Conservation (phyloP, 1,284 basidiomycete species). For the Ceratobasidium sp. region DNA sequence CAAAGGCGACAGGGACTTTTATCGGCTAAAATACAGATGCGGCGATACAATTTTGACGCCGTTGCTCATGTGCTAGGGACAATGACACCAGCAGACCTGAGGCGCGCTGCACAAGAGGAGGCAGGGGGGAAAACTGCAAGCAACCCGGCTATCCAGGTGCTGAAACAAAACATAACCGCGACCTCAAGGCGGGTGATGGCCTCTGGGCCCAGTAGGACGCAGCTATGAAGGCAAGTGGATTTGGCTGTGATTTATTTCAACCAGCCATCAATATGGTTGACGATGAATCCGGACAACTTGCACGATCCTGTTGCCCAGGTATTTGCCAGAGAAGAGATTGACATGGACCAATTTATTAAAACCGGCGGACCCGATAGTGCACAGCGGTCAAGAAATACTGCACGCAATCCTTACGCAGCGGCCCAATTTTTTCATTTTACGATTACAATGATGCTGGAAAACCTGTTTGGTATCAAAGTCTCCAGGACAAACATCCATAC, state of each 20-base stretch:
- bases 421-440: slow-evolving; percentile 61
- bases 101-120: slow-evolving; percentile 48
- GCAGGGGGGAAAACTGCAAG: neutral
- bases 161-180: slow-evolving; percentile 44
- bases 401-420: slow-evolving; percentile 59
- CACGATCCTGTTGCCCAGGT: slow-evolving; percentile 59
- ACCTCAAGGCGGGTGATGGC: slow-evolving; percentile 49
- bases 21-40: slow-evolving; percentile 49
- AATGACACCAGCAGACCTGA: slow-evolving; percentile 42
- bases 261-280: slow-evolving; percentile 52
- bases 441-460: slow-evolving; percentile 56
- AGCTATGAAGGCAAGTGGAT: slow-evolving; percentile 55
- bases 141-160: slow-evolving; percentile 30
- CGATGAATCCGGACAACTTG: slow-evolving; percentile 55
- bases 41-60: slow-evolving; percentile 34
- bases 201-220: slow-evolving; percentile 49
- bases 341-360: slow-evolving; percentile 57
- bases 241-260: slow-evolving; percentile 42
- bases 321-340: slow-evolving; percentile 58
- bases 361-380: slow-evolving; percentile 54
- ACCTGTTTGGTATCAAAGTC: slow-evolving; percentile 57
- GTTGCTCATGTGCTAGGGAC: slow-evolving; percentile 1
- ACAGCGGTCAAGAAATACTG: slow-evolving; percentile 56
- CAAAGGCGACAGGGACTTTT: slow-evolving; percentile 50
- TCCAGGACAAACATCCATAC: slow-evolving; percentile 49